Conservation (phyloP, 2,329 filamentous ascomycete species). For the Exophiala calicioides region DNA sequence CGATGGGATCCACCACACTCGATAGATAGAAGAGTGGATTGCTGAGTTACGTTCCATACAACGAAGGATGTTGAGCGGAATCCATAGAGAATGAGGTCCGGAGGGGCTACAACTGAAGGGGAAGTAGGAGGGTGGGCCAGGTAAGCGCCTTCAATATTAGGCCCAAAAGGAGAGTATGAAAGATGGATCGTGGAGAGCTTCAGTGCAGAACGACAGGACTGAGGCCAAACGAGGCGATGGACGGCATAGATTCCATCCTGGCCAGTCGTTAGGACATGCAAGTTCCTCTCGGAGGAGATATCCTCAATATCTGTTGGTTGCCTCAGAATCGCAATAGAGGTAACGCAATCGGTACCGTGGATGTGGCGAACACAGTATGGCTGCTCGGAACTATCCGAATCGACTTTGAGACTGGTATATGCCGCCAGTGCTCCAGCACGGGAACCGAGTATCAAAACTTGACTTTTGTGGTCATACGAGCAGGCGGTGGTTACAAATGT, state of each 20-base stretch:
- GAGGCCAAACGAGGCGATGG: constrained; percentile 44
- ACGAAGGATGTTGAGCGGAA: constrained; percentile 80
- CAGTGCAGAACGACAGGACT: not conserved
- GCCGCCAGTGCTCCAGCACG: constrained; percentile 56
- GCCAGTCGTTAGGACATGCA: constrained; percentile 68
- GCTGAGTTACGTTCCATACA: constrained; percentile 73
- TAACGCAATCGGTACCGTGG: constrained; percentile 66
- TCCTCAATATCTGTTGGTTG: constrained; percentile 23
- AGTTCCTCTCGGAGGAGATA: constrained; percentile 24
- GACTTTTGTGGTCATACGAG: constrained; percentile 22
- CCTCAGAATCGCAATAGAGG: constrained; percentile 59
- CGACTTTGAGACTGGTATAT: constrained; percentile 39
- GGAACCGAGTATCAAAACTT: constrained; percentile 56
- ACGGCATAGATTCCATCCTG: constrained; percentile 76
- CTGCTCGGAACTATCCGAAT: constrained; percentile 22
- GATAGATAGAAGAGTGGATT: constrained; percentile 69
- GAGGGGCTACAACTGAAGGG: not conserved
- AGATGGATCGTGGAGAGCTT: constrained; percentile 60
- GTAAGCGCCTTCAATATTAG: constrained; percentile 73
- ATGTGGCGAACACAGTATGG: constrained; percentile 30
- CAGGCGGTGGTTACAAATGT: constrained; percentile 57
- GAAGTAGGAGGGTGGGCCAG: constrained; percentile 45
- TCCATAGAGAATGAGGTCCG: constrained; percentile 71
- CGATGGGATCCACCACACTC: constrained; percentile 86
- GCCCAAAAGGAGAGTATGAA: constrained; percentile 68